Evolutionary conservation across 2,329 filamentous ascomycete species (phyloP).

Genomic region (Exophiala sideris): DNA sequence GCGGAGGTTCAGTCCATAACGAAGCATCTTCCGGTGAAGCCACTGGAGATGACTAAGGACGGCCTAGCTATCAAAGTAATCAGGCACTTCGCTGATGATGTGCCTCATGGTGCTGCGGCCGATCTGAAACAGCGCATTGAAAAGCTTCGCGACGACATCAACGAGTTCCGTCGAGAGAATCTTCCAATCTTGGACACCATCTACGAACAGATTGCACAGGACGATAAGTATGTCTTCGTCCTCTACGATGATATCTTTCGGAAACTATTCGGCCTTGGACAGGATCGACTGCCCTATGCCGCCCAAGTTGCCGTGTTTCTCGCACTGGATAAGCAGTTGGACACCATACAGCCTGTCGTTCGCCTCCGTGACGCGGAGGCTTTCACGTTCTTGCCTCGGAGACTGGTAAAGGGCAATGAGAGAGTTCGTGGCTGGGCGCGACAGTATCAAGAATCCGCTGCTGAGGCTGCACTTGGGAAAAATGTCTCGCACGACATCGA

Average conservation of each 20-base stretch:
- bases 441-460: slow-evolving; percentile 52
- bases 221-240: slow-evolving; percentile 34
- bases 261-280: slow-evolving; percentile 34
- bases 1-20: slow-evolving; percentile 20
- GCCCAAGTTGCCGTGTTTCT: slow-evolving; percentile 14
- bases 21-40: slow-evolving; percentile 22
- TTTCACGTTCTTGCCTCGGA: slow-evolving; percentile 46
- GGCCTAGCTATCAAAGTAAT: slow-evolving; percentile 33
- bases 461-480: slow-evolving; percentile 34
- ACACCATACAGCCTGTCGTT: slow-evolving; percentile 3
- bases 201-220: slow-evolving; percentile 38
- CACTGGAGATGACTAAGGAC: slow-evolving; percentile 2
- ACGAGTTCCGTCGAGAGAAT: slow-evolving; percentile 36
- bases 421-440: slow-evolving; percentile 56
- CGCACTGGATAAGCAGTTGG: slow-evolving; percentile 6
- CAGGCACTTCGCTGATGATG: slow-evolving; percentile 33
- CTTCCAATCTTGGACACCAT: slow-evolving; percentile 35
- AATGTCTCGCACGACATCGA: slow-evolving; percentile 26
- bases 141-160: slow-evolving; percentile 34
- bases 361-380: background rate
- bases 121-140: slow-evolving; percentile 36
- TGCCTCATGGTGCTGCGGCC: slow-evolving; percentile 39
- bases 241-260: slow-evolving; percentile 39
- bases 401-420: slow-evolving; percentile 47
- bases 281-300: slow-evolving; percentile 34